Evolutionary conservation across 2,329 filamentous ascomycete genomes (phyloP).

Genomic region (Colletotrichum cuscutae): DNA sequence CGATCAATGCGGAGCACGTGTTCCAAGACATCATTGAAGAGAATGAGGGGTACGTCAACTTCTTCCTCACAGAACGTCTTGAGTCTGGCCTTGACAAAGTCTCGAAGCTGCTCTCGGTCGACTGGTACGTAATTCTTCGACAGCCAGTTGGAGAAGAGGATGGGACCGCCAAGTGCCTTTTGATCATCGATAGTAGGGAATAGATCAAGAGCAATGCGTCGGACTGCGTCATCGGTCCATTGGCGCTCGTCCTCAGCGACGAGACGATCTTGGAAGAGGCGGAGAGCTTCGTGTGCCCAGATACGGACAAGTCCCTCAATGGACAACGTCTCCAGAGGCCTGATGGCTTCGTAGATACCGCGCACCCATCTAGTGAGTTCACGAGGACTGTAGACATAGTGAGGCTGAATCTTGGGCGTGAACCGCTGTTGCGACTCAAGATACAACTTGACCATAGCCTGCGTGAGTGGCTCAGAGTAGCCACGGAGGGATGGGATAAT

Average conservation of each 20-base stretch:
- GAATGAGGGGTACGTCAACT: slow-evolving; percentile 95
- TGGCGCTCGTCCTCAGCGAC: slow-evolving; percentile 93
- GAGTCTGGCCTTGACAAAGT: slow-evolving; percentile 96
- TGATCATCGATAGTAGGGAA: slow-evolving; percentile 97
- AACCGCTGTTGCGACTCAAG: slow-evolving; percentile 94
- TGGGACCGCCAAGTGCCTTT: slow-evolving; percentile 89
- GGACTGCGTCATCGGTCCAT: slow-evolving; percentile 93
- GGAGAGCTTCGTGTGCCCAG: slow-evolving; percentile 96
- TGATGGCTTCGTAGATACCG: slow-evolving; percentile 96
- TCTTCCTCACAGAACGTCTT: slow-evolving; percentile 99
- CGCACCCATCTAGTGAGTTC: slow-evolving; percentile 98
- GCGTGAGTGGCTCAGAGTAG: slow-evolving; percentile 92
- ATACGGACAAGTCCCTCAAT: slow-evolving; percentile 94
- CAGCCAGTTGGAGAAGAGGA: slow-evolving; percentile 99
- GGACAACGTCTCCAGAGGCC: slow-evolving; percentile 86
- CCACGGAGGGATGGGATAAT: slow-evolving; percentile 95
- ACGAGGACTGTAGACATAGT: slow-evolving; percentile 99
- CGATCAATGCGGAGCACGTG: slow-evolving; percentile 98
- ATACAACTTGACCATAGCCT: slow-evolving; percentile 98
- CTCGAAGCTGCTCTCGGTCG: slow-evolving; percentile 91
- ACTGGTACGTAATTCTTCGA: slow-evolving; percentile 99
- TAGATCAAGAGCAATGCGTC: slow-evolving; percentile 85
- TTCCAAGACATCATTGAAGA: slow-evolving; percentile 99
- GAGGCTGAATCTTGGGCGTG: slow-evolving; percentile 95
- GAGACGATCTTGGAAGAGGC: slow-evolving; percentile 96